Evolutionary conservation across 2,329 filamentous ascomycete genomes (phyloP).

Genomic region (Venturia aucupariae): DNA sequence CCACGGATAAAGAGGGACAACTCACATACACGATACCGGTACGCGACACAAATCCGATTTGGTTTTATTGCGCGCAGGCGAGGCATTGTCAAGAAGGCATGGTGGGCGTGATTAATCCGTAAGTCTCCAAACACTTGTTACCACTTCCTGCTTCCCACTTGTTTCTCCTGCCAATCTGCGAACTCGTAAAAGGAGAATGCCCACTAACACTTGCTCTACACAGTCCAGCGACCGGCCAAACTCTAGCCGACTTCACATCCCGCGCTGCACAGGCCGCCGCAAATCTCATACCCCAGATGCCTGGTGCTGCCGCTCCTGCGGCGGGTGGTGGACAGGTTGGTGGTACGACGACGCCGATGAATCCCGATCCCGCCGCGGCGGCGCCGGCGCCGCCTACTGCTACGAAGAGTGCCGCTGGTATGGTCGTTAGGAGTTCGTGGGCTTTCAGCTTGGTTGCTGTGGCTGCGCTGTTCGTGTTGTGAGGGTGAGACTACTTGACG

Average conservation of each 20-base stretch:
- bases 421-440: too few relatives aligned
- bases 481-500: too few relatives aligned
- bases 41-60: slow-evolving; percentile 61
- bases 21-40: slow-evolving; percentile 64
- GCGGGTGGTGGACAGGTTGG: background rate
- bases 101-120: slow-evolving; percentile 71
- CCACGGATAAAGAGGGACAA: slow-evolving; percentile 31
- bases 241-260: slow-evolving; percentile 2
- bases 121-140: slow-evolving; percentile 25
- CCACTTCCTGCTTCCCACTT: background rate
- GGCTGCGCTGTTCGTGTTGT: too few relatives aligned
- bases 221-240: slow-evolving; percentile 12
- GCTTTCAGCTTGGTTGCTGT: too few relatives aligned
- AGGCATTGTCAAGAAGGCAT: slow-evolving; percentile 69
- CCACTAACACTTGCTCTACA: background rate
- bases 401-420: background rate
- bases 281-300: background rate
- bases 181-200: too few relatives aligned
- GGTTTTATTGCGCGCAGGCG: slow-evolving; percentile 68
- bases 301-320: background rate
- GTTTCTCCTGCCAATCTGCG: too few relatives aligned
- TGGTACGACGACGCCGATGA: background rate
- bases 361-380: background rate
- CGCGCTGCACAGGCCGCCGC: slow-evolving; percentile 1
- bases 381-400: background rate